Percentiles rank a stretch among this genome's conserved stretches.
These are phyloP conservation scores for Ceratocystis eucalypticola DNA, from an alignment of 2,329 filamentous ascomycete species.

Conservation along the genomic window DNA sequence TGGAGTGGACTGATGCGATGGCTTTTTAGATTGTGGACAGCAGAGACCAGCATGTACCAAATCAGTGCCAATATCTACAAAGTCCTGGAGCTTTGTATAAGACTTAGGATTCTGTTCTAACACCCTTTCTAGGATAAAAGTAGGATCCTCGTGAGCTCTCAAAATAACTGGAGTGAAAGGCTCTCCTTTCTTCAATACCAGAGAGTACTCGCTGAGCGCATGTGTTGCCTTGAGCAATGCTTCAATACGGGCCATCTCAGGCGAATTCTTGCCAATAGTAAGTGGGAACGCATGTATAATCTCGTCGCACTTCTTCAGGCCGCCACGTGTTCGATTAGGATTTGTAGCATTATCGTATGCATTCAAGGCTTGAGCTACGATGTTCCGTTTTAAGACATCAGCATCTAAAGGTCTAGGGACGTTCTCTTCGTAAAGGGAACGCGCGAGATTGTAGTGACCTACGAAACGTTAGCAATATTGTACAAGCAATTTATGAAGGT, in stretches of 20 bases:
- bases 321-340: constrained; percentile 61
- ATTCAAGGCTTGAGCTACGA: constrained; percentile 50
- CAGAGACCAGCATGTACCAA: constrained; percentile 45
- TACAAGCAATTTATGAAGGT: not conserved
- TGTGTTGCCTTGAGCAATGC: constrained; percentile 61
- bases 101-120: constrained; percentile 61
- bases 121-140: constrained; percentile 58
- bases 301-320: constrained; percentile 63
- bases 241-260: constrained; percentile 41
- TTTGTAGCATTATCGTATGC: constrained; percentile 75
- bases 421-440: constrained; percentile 45
- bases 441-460: constrained; percentile 48
- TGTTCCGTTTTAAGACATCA: constrained; percentile 42
- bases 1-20: constrained; percentile 20
- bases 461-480: not conserved
- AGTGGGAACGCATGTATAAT: constrained; percentile 52
- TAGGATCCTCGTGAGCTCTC: constrained; percentile 61
- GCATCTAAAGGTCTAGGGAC: constrained; percentile 36
- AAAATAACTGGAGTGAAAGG: constrained; percentile 68
- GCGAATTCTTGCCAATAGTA: constrained; percentile 39
- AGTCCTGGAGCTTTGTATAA: constrained; percentile 61
- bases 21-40: not conserved
- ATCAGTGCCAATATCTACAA: constrained; percentile 54
- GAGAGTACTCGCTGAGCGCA: constrained; percentile 58
- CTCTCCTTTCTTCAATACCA: constrained; percentile 66